phyloP scores from a whole-genome alignment of 768 basidiomycete species.

The Macrolepiota fuliginosa region DNA sequence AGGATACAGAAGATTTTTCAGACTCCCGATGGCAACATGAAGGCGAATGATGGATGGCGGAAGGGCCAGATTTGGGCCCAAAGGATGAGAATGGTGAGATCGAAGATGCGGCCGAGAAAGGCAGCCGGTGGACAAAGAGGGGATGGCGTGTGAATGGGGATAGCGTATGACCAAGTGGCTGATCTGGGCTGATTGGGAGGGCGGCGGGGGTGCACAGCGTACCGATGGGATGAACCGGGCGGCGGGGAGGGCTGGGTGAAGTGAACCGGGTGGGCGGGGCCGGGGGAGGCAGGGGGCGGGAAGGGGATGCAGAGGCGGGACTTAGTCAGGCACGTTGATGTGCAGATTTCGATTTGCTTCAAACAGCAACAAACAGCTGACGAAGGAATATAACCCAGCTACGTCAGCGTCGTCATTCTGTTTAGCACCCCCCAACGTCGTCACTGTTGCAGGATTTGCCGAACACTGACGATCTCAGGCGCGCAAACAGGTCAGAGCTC shows the following conservation, averaged over 20 bases:
- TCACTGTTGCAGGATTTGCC: conserved; percentile 20
- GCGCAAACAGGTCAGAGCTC: neutral
- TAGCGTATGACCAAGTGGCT: neutral
- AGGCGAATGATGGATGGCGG: neutral
- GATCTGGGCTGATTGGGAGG: neutral
- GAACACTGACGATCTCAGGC: conserved; percentile 5
- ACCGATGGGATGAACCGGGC: neutral
- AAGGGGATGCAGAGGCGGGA: neutral
- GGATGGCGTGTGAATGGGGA: conserved; percentile 1
- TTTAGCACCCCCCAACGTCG: conserved; percentile 34
- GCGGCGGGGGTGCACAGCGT: neutral
- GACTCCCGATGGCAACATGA: neutral
- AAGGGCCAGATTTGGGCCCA: neutral
- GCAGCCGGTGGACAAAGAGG: conserved; percentile 4
- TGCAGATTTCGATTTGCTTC: conserved; percentile 17
- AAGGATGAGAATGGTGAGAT: neutral
- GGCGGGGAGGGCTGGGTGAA: conserved; percentile 18
- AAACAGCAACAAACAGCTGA: conserved; percentile 39
- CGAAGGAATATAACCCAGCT: conserved; percentile 41
- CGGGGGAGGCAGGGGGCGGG: conserved; percentile 1
- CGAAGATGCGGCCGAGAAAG: neutral
- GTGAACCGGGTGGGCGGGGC: conserved; percentile 22
- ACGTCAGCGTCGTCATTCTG: conserved; percentile 53
- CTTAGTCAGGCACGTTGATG: conserved; percentile 22
- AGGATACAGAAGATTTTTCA: neutral